Conservation (phyloP, 1,284 basidiomycete species). For the Hemileia vastatrix region DNA sequence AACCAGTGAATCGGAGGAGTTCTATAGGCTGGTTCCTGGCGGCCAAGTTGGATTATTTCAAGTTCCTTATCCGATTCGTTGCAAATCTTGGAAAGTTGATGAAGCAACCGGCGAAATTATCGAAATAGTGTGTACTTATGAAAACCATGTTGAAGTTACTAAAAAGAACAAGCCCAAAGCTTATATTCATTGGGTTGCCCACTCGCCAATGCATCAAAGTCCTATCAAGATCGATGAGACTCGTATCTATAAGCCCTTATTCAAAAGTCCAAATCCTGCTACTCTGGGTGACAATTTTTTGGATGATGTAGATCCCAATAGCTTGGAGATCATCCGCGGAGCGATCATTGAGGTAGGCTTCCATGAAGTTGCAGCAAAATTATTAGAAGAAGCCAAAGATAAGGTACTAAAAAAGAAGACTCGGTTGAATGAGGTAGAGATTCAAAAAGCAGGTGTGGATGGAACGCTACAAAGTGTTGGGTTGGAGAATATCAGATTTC, state of each 20-base stretch:
- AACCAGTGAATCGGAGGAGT: conserved; percentile 73
- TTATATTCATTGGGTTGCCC: conserved; percentile 96
- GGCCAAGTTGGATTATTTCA: conserved; percentile 96
- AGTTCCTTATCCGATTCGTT: conserved; percentile 90
- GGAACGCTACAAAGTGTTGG: conserved; percentile 69
- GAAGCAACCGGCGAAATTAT: conserved; percentile 59
- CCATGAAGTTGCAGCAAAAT: conserved; percentile 59
- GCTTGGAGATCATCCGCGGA: conserved; percentile 64
- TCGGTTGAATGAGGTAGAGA: not conserved
- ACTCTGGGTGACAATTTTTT: conserved; percentile 58
- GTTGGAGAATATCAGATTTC: conserved; percentile 89
- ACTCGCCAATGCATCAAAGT: conserved; percentile 64
- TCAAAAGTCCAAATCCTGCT: conserved; percentile 85
- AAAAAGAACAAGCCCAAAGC: conserved; percentile 71
- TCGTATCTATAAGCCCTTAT: conserved; percentile 82
- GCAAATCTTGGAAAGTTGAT: conserved; percentile 73
- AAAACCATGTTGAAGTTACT: conserved; percentile 50
- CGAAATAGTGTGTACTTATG: conserved; percentile 69
- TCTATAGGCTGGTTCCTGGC: conserved; percentile 93
- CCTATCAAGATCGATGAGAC: conserved; percentile 81
- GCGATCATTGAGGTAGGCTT: conserved; percentile 85
- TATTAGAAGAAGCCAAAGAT: conserved; percentile 51
- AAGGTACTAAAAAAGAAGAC: conserved; percentile 21
- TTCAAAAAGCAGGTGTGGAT: conserved; percentile 1
- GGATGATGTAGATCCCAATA: conserved; percentile 67